Percentiles rank a stretch among this genome's conserved stretches.
Conservation (phyloP, 176 grass and related monocot species). For the Miscanthus lutarioriparius region DNA sequence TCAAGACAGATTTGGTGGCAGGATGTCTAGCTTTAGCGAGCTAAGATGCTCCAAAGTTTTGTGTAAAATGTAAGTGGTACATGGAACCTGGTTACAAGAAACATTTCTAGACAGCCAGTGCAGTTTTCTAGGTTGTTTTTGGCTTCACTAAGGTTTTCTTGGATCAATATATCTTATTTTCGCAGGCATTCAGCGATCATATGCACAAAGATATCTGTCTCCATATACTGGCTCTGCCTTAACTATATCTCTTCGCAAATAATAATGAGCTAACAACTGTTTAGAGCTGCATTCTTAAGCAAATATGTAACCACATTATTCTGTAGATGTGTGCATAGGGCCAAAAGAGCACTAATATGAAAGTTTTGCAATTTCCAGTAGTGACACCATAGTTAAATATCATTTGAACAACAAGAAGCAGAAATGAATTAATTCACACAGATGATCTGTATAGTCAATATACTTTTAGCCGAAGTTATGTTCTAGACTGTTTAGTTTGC, state of each 20-base stretch:
- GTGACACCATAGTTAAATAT: slow-evolving; percentile 7
- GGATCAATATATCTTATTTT: slow-evolving; percentile 23
- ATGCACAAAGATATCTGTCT: not conserved
- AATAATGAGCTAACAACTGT: slow-evolving; percentile 12
- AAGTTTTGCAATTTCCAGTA: not conserved
- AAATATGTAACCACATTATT: slow-evolving; percentile 22
- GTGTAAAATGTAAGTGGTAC: slow-evolving; percentile 43
- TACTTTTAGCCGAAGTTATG: not conserved
- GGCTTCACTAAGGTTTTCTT: slow-evolving; percentile 28
- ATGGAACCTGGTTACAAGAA: slow-evolving; percentile 28
- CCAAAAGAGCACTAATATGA: slow-evolving; percentile 4
- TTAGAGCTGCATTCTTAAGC: not conserved
- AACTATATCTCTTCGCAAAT: not conserved
- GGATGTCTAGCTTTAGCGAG: not conserved
- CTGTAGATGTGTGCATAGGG: not conserved
- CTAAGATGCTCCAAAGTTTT: slow-evolving; percentile 42
- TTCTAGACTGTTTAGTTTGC: not conserved
- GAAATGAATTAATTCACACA: slow-evolving; percentile 14
- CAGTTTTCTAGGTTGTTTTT: slow-evolving; percentile 31
- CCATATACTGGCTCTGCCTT: not conserved
- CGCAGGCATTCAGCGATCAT: not conserved
- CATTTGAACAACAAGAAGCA: not conserved
- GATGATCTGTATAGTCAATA: not conserved
- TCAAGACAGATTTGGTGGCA: not conserved
- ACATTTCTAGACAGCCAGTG: slow-evolving; percentile 18